Percentiles rank a stretch among this genome's conserved stretches.
These are phyloP conservation scores for Kwoniella dendrophila DNA, from an alignment of 768 basidiomycete genomes.

Conservation along the genomic window DNA sequence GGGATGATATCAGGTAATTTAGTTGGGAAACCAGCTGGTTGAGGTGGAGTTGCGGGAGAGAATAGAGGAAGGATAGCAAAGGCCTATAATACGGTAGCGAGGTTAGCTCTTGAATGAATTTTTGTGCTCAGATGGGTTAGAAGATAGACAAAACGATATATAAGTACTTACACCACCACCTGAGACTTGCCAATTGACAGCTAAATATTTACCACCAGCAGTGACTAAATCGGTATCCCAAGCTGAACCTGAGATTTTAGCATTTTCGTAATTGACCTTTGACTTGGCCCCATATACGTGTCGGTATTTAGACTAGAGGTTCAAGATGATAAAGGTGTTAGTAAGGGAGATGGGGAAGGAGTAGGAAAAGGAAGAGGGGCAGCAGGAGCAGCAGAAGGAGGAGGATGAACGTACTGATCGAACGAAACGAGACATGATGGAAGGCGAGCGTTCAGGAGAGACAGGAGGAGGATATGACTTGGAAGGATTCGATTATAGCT, in stretches of 20 bases:
- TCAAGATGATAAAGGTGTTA: too few relatives aligned
- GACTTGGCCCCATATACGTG: constrained; percentile 88
- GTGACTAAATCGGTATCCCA: constrained; percentile 95
- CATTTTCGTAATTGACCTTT: constrained; percentile 63
- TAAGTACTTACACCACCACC: constrained; percentile 50
- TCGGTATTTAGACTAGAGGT: constrained; percentile 77
- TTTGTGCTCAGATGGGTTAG: not conserved
- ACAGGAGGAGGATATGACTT: not conserved
- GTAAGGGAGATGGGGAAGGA: too few relatives aligned
- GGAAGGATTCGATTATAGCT: too few relatives aligned
- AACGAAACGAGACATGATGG: constrained; percentile 80
- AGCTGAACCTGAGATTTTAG: constrained; percentile 79
- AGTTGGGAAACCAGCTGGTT: constrained; percentile 63
- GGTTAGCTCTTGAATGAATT: not conserved
- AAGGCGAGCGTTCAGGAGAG: not conserved
- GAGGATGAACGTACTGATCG: constrained; percentile 60
- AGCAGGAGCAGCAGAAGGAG: too few relatives aligned
- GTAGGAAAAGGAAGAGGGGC: too few relatives aligned
- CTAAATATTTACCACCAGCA: constrained; percentile 83
- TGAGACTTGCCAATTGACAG: constrained; percentile 80
- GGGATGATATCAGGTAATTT: constrained; percentile 92
- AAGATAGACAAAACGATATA: not conserved
- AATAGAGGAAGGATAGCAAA: constrained; percentile 85
- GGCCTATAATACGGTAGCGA: constrained; percentile 58
- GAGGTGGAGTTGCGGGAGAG: constrained; percentile 63